Conservation (phyloP, 78 protist species). For the Bigelowiella natans region DNA sequence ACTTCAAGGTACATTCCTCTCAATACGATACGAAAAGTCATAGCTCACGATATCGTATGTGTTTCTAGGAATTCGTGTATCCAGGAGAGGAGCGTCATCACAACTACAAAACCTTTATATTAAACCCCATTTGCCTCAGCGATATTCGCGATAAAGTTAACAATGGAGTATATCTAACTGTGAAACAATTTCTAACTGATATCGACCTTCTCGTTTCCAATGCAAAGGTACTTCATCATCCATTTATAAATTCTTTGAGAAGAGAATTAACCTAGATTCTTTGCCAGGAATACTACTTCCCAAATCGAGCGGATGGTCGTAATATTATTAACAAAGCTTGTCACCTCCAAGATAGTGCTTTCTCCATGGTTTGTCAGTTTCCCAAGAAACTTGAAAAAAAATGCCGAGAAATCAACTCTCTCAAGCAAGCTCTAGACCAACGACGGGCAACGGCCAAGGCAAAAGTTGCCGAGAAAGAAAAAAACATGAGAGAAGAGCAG, state of each 20-base stretch:
- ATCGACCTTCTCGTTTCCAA: background rate
- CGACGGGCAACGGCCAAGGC: no score
- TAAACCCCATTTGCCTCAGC: background rate
- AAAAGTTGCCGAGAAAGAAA: no score
- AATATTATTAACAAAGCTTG: background rate
- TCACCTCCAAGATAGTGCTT: background rate
- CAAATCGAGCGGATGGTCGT: background rate
- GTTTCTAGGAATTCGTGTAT: no score
- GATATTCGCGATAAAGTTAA: background rate
- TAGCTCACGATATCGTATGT: no score
- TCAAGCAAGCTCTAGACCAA: no score
- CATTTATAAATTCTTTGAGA: no score
- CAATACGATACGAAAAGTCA: no score
- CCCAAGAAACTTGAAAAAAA: background rate
- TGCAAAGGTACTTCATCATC: background rate
- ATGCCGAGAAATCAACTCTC: background rate
- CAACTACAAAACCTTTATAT: no score
- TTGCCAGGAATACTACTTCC: background rate
- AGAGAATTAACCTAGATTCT: no score
- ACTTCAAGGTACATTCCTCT: background rate
- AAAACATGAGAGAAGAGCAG: no score
- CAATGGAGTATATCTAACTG: background rate
- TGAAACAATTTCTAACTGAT: background rate
- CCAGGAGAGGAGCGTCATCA: no score
- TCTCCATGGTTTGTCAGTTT: background rate